Conservation (phyloP, 805 yeast genomes). For the Lipomyces spencermartinsiae region DNA sequence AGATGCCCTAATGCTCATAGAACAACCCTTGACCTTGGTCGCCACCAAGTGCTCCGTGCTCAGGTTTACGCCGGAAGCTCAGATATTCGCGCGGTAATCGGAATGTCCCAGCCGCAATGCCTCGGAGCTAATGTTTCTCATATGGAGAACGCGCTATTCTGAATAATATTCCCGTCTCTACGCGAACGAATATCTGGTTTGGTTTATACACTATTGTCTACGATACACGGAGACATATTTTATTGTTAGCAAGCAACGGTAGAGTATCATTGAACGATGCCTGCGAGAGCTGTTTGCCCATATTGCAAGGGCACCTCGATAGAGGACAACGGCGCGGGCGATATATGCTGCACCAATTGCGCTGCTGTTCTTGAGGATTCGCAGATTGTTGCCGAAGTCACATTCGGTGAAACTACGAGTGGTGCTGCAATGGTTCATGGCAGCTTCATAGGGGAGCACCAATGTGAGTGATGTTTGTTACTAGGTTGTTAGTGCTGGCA, state of each 20-base stretch:
- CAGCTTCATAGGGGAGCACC: slow-evolving; percentile 88
- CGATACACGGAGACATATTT: not conserved
- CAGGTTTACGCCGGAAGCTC: not conserved
- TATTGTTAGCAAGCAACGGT: not conserved
- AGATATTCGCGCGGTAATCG: not conserved
- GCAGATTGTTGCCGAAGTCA: slow-evolving; percentile 93
- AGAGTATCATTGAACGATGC: slow-evolving; percentile 8
- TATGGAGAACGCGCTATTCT: too few species aligned
- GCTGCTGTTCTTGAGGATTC: slow-evolving; percentile 90
- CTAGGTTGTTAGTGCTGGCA: not conserved
- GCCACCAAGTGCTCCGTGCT: not conserved
- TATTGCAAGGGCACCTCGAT: slow-evolving; percentile 31
- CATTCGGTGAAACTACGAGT: slow-evolving; percentile 86
- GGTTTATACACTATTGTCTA: not conserved
- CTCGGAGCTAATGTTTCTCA: not conserved
- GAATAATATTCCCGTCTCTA: not conserved
- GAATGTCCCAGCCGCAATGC: not conserved
- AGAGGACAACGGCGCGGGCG: slow-evolving; percentile 47
- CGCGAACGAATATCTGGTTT: not conserved
- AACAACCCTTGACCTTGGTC: not conserved
- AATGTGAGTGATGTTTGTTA: slow-evolving; percentile 46
- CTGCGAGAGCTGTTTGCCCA: slow-evolving; percentile 28
- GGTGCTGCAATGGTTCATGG: slow-evolving; percentile 99
- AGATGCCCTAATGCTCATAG: slow-evolving; percentile 34
- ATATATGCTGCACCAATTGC: slow-evolving; percentile 79